Evolutionary conservation across 108 stramenopile genomes (phyloP), one percentile per base, ranked within the genome.

Genomic region (Chaetoceros muelleri): DNA sequence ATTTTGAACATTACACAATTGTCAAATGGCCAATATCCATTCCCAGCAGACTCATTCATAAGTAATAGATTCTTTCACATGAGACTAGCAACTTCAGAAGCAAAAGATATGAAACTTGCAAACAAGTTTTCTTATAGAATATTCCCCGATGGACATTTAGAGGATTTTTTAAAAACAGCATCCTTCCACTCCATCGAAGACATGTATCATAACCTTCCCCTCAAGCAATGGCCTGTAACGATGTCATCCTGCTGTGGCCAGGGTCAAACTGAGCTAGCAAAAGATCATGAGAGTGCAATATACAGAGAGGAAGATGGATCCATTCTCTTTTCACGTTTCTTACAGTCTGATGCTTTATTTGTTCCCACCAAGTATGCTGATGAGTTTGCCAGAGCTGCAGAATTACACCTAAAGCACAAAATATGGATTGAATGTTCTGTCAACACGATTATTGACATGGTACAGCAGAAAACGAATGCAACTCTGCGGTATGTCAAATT

Each of bases 281-380:
- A 24, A 49, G 48, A 49, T 49, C 7, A 49, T 16, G 48, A 7
- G n/a, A 49, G 7, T n/a, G 22, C n/a, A 7, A 7, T 7, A 49
- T 49, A 49, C 18, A 7, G n/a, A 21, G 48, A 49, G n/a, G n/a
- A 49, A 49, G 48, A 49, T 18, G 48, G 48, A 5, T 49, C 48
- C 7, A 49, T 49, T 21, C 48, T 49, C 3, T 49, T 49, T 24
- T 24, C 23, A 7, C 7, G 13, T n/a, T 49, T 49, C n/a, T 16
- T n/a, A 24, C 48, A 49, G n/a, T 23, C 22, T 49, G 48, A 49
- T 49, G 7, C n/a, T 24, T 7, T 49, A 5, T n/a, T 16, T 49
- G 48, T 49, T 49, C 48, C 48, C 18, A 16, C n/a, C 13, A 24
- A 7, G 7, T 49, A 24, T n/a, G 48, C 23, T n/a, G 48, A 49